Evolutionary conservation across 495 filamentous ascomycete genomes (phyloP).

Genomic region (Penicillium alfredii): DNA sequence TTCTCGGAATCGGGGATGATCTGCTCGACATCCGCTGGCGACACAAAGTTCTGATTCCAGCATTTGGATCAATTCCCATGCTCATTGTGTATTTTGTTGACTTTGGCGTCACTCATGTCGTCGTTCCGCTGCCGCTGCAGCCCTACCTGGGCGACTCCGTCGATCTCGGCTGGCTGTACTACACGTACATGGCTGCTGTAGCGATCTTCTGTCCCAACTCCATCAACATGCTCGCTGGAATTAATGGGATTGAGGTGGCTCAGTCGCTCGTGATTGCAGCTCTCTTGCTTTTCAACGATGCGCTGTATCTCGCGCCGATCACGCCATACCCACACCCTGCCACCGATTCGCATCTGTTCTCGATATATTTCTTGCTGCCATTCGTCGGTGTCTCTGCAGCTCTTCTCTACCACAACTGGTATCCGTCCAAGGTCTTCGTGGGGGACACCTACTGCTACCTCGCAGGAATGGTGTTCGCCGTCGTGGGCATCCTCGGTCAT

Average conservation of each 20-base stretch:
- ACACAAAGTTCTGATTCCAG: constrained; percentile 96
- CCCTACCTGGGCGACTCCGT: constrained; percentile 75
- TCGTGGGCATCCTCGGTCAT: constrained; percentile 92
- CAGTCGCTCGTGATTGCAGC: constrained; percentile 89
- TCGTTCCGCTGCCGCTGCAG: constrained; percentile 78
- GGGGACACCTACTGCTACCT: constrained; percentile 99
- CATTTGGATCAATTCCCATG: constrained; percentile 87
- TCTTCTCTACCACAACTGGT: constrained; percentile 90
- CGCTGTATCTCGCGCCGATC: constrained; percentile 57
- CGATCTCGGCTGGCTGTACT: constrained; percentile 86
- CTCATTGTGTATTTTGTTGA: constrained; percentile 97
- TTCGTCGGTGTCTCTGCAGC: constrained; percentile 90
- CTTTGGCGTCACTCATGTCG: constrained; percentile 92
- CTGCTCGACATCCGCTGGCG: constrained; percentile 98
- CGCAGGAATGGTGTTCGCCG: constrained; percentile 96
- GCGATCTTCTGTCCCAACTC: constrained; percentile 96
- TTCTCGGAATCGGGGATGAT: constrained; percentile 92
- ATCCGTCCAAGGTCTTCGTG: constrained; percentile 89
- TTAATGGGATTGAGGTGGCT: constrained; percentile 94
- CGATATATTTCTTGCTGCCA: constrained; percentile 86
- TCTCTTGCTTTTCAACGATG: constrained; percentile 82
- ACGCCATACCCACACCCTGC: constrained; percentile 84
- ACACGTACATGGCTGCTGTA: constrained; percentile 90
- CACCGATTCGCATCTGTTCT: constrained; percentile 92
- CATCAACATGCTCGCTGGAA: constrained; percentile 97